Base-by-base conservation (phyloP, 2,329 filamentous ascomycete genomes). In the Chalara sp. region DNA sequence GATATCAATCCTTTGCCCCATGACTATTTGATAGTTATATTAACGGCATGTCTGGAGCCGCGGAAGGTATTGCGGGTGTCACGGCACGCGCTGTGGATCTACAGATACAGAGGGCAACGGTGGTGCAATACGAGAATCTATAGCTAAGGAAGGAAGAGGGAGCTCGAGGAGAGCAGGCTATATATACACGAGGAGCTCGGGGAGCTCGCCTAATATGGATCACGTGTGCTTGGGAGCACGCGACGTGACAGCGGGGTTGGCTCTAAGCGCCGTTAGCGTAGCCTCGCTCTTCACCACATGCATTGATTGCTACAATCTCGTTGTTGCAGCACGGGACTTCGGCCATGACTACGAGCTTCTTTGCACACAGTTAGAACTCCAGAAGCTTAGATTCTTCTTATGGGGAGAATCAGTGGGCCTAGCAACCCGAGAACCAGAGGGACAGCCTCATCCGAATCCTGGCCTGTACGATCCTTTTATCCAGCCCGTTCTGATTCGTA, bases 251-350 rank as follows among this genome's bases (percentile, higher is more conserved):
- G 58, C 54, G 1, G 56, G 58, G 1, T 53, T 63, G 4, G 52
- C 51, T 1, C 41, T 60, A 11, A 56, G 58, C 29, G 54, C 48
- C 5, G 42, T 63, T 3, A 59, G 58, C 3, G 49, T 63, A 6
- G 56, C 56, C 6, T 57, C 55, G 29, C 54, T 63, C 5, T 61
- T 65, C 44, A 58, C 51, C 5, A 54, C 56, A 5, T 63, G 59
- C 32, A 57, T 66, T 6, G 58, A 63, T 7, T 58, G 55, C 29
- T 64, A 61, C 30, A 53, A 64, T 44, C 59, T 65, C 29, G 47
- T 63, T 5, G 55, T 61, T 10, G 44, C 52, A 2, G 57, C 51
- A 4, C 50, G 52, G 8, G 50, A 58, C 6, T 61, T 62, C 13
- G 50, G 60, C 35, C 49, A 63, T 11, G 56, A 63, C 1, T 59